These are phyloP conservation scores for Scleromitrula shiraiana DNA, from an alignment of 2,329 filamentous ascomycete species.

Conservation along the genomic window DNA sequence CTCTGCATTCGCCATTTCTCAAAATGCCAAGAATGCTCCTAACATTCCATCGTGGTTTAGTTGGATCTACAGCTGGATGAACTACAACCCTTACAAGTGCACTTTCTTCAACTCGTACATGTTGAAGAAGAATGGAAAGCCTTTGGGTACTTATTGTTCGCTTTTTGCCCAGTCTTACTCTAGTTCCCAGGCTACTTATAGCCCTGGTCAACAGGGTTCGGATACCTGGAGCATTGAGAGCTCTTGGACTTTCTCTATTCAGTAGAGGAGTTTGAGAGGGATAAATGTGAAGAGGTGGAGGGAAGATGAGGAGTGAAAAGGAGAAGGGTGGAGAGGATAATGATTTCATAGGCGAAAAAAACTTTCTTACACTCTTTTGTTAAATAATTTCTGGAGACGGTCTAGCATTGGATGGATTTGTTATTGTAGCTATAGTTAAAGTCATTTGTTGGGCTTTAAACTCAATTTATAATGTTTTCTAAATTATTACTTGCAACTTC, in stretches of 20 bases:
- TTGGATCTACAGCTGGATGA: neutral
- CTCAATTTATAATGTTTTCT: too few species aligned
- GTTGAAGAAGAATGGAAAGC: conserved; percentile 31
- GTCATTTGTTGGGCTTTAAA: too few species aligned
- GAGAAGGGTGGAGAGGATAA: neutral
- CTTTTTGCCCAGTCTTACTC: conserved; percentile 26
- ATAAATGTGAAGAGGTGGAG: neutral
- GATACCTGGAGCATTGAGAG: neutral
- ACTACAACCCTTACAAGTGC: conserved; percentile 14
- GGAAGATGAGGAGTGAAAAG: neutral
- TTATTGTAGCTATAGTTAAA: too few species aligned
- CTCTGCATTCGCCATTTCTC: conserved; percentile 11
- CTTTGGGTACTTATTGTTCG: conserved; percentile 33
- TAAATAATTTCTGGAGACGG: too few species aligned
- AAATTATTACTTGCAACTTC: too few species aligned
- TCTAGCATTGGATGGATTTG: too few species aligned
- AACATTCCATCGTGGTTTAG: conserved; percentile 1
- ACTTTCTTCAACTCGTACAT: conserved; percentile 34
- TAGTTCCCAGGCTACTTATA: neutral
- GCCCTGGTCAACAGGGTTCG: neutral
- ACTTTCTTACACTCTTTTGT: too few species aligned
- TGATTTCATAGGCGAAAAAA: too few species aligned
- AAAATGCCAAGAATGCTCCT: conserved; percentile 13
- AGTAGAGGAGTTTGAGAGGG: too few species aligned
- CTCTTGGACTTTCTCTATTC: conserved; percentile 4